These are phyloP conservation scores for Salvia splendens DNA, from an alignment of 257 asterid species.

Conservation along the genomic window DNA sequence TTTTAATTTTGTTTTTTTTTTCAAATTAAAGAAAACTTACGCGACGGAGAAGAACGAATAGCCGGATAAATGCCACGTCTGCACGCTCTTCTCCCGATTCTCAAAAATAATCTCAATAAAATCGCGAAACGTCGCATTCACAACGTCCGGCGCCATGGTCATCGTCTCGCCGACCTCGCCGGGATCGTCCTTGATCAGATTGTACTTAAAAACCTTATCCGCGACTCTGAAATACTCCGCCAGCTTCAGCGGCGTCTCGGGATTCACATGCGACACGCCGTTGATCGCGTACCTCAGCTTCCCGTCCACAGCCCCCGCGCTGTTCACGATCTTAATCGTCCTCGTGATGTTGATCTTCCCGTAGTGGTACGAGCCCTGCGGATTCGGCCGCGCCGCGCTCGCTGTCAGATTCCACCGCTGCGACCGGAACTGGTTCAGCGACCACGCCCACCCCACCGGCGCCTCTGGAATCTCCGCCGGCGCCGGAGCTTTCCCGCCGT, in stretches of 20 bases:
- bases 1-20: too few relatives aligned
- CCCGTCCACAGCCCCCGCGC: slow-evolving; percentile 44
- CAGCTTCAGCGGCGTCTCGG: slow-evolving; percentile 60
- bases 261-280: slow-evolving; percentile 53
- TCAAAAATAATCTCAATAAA: slow-evolving; percentile 55
- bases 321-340: slow-evolving; percentile 52
- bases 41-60: slow-evolving; percentile 66
- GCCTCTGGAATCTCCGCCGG: slow-evolving; percentile 38
- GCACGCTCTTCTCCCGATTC: slow-evolving; percentile 57
- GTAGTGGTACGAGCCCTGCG: slow-evolving; percentile 80
- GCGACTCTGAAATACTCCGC: slow-evolving; percentile 54
- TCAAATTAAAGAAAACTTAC: slow-evolving; percentile 27
- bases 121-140: slow-evolving; percentile 45
- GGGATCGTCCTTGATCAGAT: slow-evolving; percentile 44
- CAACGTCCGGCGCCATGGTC: slow-evolving; percentile 41
- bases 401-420: slow-evolving; percentile 71
- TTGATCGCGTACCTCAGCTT: slow-evolving; percentile 60
- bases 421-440: slow-evolving; percentile 60
- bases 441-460: slow-evolving; percentile 63
- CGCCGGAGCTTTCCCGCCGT: slow-evolving; percentile 43
- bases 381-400: slow-evolving; percentile 83
- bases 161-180: slow-evolving; percentile 27
- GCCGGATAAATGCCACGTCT: slow-evolving; percentile 62
- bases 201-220: slow-evolving; percentile 54
- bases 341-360: slow-evolving; percentile 68